phyloP scores from a whole-genome alignment of 805 yeast species.

The Jamesozyma hellenica region DNA sequence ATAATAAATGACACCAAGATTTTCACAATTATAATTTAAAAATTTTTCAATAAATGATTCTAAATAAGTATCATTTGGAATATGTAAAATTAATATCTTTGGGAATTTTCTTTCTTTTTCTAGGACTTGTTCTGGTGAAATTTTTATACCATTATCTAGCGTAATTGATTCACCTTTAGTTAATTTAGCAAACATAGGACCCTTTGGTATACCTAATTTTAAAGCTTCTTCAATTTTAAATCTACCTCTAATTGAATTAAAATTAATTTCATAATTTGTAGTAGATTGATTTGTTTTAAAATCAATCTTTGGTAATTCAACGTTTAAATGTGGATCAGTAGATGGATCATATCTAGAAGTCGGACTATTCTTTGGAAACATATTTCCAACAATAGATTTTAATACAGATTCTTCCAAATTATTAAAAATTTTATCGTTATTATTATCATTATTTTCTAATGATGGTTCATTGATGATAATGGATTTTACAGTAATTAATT shows the following conservation, averaged over 20 bases:
- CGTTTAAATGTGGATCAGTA: constrained; percentile 30
- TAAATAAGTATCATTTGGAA: constrained; percentile 48
- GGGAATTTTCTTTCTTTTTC: constrained; percentile 49
- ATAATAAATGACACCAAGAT: constrained; percentile 55
- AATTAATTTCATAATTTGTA: constrained; percentile 57
- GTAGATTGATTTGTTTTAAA: constrained; percentile 16
- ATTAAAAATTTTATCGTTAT: not conserved
- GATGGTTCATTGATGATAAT: constrained; percentile 14
- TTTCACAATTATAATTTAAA: constrained; percentile 14
- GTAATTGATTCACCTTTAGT: constrained; percentile 51
- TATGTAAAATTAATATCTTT: constrained; percentile 59
- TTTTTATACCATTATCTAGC: constrained; percentile 45
- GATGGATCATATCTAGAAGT: constrained; percentile 30
- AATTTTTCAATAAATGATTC: constrained; percentile 26
- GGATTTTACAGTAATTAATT: constrained; percentile 33
- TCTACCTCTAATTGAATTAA: constrained; percentile 64
- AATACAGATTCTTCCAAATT: constrained; percentile 10
- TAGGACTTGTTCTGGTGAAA: constrained; percentile 64
- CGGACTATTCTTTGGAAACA: constrained; percentile 48
- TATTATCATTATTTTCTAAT: not conserved
- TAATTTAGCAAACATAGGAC: constrained; percentile 47
- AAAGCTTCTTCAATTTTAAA: constrained; percentile 59
- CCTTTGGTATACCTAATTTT: constrained; percentile 58
- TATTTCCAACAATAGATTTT: constrained; percentile 33
- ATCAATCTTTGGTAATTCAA: constrained; percentile 29